A percentile compares a stretch with the other conserved stretches of the same genome.
Evolutionary conservation across 306 rosid genomes (phyloP).

Genomic region (Benincasa hispida): DNA sequence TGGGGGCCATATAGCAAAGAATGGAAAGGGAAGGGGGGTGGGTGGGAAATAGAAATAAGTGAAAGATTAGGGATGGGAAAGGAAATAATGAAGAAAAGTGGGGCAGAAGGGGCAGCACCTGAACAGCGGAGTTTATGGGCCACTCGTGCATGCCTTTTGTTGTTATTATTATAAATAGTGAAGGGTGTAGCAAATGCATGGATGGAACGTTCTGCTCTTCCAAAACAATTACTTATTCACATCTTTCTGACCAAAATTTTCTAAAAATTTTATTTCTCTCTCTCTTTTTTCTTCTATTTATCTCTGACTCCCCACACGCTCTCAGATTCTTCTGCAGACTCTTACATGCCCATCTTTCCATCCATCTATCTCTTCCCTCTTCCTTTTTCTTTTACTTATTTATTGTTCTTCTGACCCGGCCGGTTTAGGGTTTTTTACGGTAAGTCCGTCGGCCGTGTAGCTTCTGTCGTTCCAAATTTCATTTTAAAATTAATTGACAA

Average conservation of each 20-base stretch:
- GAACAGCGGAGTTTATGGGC: conserved; percentile 36
- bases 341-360: conserved; percentile 1
- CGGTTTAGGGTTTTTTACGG: not conserved
- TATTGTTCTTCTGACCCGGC: not conserved
- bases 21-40: not conserved
- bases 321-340: conserved; percentile 9
- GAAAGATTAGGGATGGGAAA: not conserved
- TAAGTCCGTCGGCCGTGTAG: no score
- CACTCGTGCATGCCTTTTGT: conserved; percentile 31
- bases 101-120: conserved; percentile 23
- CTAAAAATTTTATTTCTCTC: not conserved
- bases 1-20: not conserved
- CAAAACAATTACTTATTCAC: conserved; percentile 22
- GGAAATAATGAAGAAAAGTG: not conserved
- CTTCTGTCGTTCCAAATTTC: no score
- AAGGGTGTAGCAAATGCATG: conserved; percentile 23
- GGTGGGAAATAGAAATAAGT: not conserved
- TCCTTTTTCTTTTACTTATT: not conserved
- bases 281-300: not conserved
- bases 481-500: no score
- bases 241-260: conserved; percentile 13
- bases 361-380: not conserved
- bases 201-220: conserved; percentile 48
- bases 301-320: conserved; percentile 10
- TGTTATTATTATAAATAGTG: conserved; percentile 1